Base-by-base conservation (phyloP, 2,329 filamentous ascomycete genomes). In the Paecilomyces niveus region DNA sequence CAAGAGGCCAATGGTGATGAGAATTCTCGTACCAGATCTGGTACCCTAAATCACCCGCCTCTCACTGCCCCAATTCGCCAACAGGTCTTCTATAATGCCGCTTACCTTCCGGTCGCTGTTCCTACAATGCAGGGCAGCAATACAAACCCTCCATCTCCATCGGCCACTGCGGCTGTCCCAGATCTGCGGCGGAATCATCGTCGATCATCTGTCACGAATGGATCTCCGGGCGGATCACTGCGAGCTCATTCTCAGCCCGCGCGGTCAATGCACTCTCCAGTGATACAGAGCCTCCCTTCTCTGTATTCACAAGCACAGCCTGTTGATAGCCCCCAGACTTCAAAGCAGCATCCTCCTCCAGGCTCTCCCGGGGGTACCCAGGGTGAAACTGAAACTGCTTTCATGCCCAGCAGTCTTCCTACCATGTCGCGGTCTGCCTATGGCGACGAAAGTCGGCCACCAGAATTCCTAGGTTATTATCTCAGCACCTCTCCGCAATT, bases 221-320 rank as follows among this genome's bases (percentile, higher is more conserved):
- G 71, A 8, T 75, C 76, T 21, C 72, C 77, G 3, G 73, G 72
- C 33, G 71, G 70, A 31, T 76, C 73, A 22, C 61, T 79, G 31
- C 69, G 78, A 57, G 78, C 78, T n/a, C 78, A 80, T 24, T 80
- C 78, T n/a, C 78, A 80, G 58, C 78, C 78, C 56, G 77, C 78
- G n/a, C 71, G 78, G 24, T 67, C 74, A n/a, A 63, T 78, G 18
- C 72, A 74, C 55, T 73, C 74, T 26, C 66, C 68, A 3, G 64
- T 62, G 50, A 62, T 70, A 53, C 70, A 69, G 50, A 68, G 59
- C 45, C 70, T 74, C 57, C 65, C 67, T 8, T 69, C 71, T 11
- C 60, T 74, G 9, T 74, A 73, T 59, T 64, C 68, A 22, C 67
- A 70, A 21, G 63, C 69, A 15, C 71, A 70, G 45, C 51, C 63